Percentiles rank a stretch among this genome's conserved stretches.
Conservation (phyloP, 2,329 filamentous ascomycete genomes). For the Trichoderma arundinaceum region DNA sequence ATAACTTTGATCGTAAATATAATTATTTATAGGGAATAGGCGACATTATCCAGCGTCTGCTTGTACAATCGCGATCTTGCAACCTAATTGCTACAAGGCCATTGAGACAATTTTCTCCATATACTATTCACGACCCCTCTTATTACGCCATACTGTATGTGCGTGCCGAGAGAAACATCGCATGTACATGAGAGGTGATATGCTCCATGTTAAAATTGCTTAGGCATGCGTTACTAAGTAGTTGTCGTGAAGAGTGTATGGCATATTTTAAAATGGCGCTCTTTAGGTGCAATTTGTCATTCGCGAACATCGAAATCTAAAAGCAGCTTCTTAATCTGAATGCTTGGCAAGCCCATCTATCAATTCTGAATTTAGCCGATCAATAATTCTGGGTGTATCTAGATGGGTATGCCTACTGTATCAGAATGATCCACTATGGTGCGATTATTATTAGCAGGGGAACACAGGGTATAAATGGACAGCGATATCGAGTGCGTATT, state of each 20-base stretch:
- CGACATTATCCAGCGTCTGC: too few species aligned
- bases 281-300: not conserved
- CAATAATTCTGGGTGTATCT: not conserved
- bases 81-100: too few species aligned
- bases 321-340: not conserved
- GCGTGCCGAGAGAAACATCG: not conserved
- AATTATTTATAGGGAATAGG: too few species aligned
- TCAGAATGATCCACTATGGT: conserved; percentile 28
- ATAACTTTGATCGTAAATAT: too few species aligned
- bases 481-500: too few species aligned
- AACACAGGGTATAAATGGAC: not conserved
- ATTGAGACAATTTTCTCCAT: too few species aligned
- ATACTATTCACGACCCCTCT: not conserved
- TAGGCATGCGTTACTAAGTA: not conserved
- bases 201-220: not conserved
- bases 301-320: not conserved
- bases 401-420: conserved; percentile 2
- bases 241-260: not conserved
- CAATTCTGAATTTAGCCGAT: not conserved
- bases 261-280: not conserved
- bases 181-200: not conserved
- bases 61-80: too few species aligned
- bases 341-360: not conserved
- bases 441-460: not conserved
- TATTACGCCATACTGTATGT: conserved; percentile 6